A percentile compares a stretch with the other conserved stretches of the same genome.
Conservation (phyloP, 345 rosid species). For the Anastatica hierochuntica region DNA sequence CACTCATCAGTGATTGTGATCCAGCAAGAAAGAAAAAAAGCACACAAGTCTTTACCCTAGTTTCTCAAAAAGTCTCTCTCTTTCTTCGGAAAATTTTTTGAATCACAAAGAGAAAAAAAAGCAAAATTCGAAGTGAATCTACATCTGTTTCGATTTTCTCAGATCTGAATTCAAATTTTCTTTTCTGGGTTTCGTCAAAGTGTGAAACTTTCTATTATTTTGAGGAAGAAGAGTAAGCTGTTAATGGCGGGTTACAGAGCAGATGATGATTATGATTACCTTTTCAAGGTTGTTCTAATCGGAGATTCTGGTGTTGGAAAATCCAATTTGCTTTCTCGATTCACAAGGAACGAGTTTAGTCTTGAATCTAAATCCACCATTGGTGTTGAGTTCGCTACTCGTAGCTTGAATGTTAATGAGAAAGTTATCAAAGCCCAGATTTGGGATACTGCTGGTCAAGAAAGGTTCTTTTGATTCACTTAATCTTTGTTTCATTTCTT, state of each 20-base stretch:
- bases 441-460: constrained; percentile 99
- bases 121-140: not conserved
- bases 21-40: constrained; percentile 15
- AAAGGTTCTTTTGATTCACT: constrained; percentile 34
- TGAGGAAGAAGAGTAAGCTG: constrained; percentile 5
- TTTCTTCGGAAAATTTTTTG: constrained; percentile 1
- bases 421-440: constrained; percentile 94
- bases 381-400: constrained; percentile 94
- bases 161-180: not conserved
- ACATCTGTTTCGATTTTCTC: not conserved
- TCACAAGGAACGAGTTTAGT: constrained; percentile 88
- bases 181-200: not conserved
- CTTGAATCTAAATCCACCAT: constrained; percentile 91
- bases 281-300: constrained; percentile 77
- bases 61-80: constrained; percentile 4
- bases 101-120: constrained; percentile 11
- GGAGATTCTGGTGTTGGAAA: constrained; percentile 96
- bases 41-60: constrained; percentile 21
- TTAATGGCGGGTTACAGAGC: constrained; percentile 83
- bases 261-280: constrained; percentile 93
- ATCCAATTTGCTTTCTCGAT: constrained; percentile 84
- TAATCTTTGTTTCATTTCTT: no score
- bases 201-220: not conserved
- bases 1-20: constrained; percentile 10
- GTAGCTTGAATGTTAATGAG: constrained; percentile 74